Evolutionary conservation across 2,329 filamentous ascomycete species (phyloP).

Genomic region (Pseudogymnoascus sp.): DNA sequence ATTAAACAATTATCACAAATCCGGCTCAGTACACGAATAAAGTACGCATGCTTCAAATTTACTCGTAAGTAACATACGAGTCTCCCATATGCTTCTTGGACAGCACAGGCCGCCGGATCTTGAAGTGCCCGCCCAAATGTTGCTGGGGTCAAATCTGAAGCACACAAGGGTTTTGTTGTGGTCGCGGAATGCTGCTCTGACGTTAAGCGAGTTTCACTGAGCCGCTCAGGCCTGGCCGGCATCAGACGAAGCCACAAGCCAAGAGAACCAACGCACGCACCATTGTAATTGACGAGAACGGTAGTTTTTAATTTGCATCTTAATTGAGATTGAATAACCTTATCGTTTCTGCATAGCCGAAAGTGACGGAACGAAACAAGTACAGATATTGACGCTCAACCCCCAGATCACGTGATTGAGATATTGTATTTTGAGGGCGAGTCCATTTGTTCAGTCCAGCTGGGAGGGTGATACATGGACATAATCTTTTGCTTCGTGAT

Average conservation of each 20-base stretch:
- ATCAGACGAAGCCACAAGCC: slow-evolving; percentile 4
- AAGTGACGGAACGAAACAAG: neutral
- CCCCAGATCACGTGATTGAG: neutral
- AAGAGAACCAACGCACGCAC: slow-evolving; percentile 2
- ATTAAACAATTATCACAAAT: slow-evolving; percentile 3
- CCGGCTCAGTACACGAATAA: neutral
- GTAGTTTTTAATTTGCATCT: slow-evolving; percentile 1
- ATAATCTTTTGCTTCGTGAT: neutral
- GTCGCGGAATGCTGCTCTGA: slow-evolving; percentile 10
- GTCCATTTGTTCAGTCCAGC: neutral
- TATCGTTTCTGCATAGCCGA: slow-evolving; percentile 4
- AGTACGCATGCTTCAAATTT: neutral
- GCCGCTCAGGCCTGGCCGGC: slow-evolving; percentile 2
- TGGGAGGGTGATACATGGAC: neutral
- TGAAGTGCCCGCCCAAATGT: neutral
- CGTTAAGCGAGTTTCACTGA: slow-evolving; percentile 1
- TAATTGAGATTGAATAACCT: slow-evolving; percentile 8
- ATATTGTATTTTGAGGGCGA: neutral
- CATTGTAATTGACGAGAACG: neutral
- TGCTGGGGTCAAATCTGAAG: slow-evolving; percentile 9
- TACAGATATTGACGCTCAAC: neutral
- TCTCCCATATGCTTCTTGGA: neutral
- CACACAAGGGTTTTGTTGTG: slow-evolving; percentile 12
- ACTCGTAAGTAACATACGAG: neutral
- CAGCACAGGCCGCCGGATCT: slow-evolving; percentile 1